phyloP scores from a whole-genome alignment of 179 eudicot species.

The Gypsophila paniculata region DNA sequence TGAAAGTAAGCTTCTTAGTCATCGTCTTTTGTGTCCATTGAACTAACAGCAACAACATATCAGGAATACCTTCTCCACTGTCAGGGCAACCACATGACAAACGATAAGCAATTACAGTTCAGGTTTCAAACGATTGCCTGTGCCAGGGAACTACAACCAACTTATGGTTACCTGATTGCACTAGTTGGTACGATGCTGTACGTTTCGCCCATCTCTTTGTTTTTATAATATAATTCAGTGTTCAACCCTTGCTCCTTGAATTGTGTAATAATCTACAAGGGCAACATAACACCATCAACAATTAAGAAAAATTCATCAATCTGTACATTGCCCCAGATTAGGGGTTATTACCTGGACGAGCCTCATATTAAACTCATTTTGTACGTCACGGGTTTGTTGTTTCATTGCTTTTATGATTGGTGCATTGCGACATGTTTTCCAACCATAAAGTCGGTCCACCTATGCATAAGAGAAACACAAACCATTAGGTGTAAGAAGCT shows the following conservation, averaged over 20 bases:
- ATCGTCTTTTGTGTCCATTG: conserved; percentile 91
- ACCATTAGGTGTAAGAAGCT: no score
- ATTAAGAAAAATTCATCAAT: not conserved
- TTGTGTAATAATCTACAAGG: conserved; percentile 56
- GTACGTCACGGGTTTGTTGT: conserved; percentile 76
- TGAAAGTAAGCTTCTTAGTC: conserved; percentile 73
- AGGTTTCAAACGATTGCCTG: not conserved
- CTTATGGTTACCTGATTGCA: conserved; percentile 66
- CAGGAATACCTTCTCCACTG: conserved; percentile 97
- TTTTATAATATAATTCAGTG: conserved; percentile 78
- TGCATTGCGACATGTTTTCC: conserved; percentile 70
- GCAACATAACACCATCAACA: conserved; percentile 13
- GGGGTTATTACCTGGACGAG: conserved; percentile 44
- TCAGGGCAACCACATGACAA: conserved; percentile 4
- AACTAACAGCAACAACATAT: conserved; percentile 59
- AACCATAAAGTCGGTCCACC: conserved; percentile 93
- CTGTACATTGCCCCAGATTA: not conserved
- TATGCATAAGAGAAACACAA: conserved; percentile 21
- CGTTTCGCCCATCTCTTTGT: conserved; percentile 89
- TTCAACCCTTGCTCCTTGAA: conserved; percentile 89
- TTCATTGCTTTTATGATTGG: conserved; percentile 74
- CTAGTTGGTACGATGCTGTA: conserved; percentile 85
- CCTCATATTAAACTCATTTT: conserved; percentile 63
- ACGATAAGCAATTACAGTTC: not conserved
- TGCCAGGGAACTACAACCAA: not conserved